Base-by-base conservation (phyloP, 192 early-diverging fungal species). In the Diversispora epigaea region DNA sequence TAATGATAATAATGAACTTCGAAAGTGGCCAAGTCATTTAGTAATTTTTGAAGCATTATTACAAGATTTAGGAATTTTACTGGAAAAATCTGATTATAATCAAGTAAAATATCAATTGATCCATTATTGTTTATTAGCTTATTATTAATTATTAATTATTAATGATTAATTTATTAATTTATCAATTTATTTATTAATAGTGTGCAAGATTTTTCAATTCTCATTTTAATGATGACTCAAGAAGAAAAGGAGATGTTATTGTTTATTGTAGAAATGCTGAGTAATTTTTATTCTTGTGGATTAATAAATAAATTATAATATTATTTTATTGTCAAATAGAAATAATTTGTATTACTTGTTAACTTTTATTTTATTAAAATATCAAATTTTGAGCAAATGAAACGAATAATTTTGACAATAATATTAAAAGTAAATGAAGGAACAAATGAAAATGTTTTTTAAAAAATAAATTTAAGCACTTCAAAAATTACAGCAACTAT, bases 131-230 rank as follows among this genome's bases (percentile, higher is more conserved):
- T 5, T 41, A 45, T 8, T 4, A 10, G 44, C 21, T 22, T 74
- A 3, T n/a, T 22, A 15, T 67, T 22, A 43, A 41, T 52, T 41
- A 45, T 15, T 15, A 15, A 52, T 49, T 49, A 50, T 50, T 17
- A 19, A 22, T 54, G 14, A 32, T 68, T 54, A 2, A 55, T 65
- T 22, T 60, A 21, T 46, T 65, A 41, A 19, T 57, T 40, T 64
- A 22, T 49, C 39, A 44, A 40, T 52, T 77, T 57, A 25, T 76
- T 56, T 19, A 45, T 17, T 47, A 41, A n/a, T 61, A 95, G 86
- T 89, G 90, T 61, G 78, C 86, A 32, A 82, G 94, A 56, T 96
- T 98, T 77, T 98, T 98, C 77, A 98, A 98, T 77, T 89, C 89
- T 11, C 94, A 97, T 77, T 93, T 94, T 64, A 89, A 89, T 79